Evolutionary conservation across 2,329 filamentous ascomycete genomes (phyloP).

Genomic region (Cytospora leucostoma): DNA sequence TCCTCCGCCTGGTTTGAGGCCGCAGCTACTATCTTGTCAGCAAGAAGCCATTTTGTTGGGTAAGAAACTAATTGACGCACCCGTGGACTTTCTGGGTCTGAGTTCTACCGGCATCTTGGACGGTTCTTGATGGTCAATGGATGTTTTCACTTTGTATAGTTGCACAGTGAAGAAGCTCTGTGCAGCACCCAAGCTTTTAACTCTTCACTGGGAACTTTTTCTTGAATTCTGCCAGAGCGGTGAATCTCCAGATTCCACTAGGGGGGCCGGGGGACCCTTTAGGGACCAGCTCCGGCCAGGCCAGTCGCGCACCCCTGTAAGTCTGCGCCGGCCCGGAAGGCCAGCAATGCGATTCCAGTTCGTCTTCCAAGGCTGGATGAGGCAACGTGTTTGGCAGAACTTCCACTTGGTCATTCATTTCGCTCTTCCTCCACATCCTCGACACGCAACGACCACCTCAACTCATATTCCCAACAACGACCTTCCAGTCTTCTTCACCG

Average conservation of each 20-base stretch:
- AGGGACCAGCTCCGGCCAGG: background rate
- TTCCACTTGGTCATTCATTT: constrained; percentile 6
- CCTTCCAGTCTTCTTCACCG: background rate
- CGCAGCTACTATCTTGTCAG: constrained; percentile 20
- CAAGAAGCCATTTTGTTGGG: background rate
- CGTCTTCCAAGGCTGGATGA: constrained; percentile 10
- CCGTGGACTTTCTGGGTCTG: constrained; percentile 25
- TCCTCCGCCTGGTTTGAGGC: constrained; percentile 15
- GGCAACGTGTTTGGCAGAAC: constrained; percentile 27
- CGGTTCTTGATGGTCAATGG: constrained; percentile 1
- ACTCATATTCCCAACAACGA: background rate
- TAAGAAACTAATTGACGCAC: constrained; percentile 2
- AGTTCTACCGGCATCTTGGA: constrained; percentile 25
- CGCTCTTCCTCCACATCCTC: constrained; percentile 12
- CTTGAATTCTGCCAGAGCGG: constrained; percentile 21
- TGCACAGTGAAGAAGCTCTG: background rate
- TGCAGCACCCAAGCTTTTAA: background rate
- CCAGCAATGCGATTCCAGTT: constrained; percentile 26
- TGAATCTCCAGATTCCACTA: constrained; percentile 9
- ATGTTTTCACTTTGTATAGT: constrained; percentile 6
- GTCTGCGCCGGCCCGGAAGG: constrained; percentile 24
- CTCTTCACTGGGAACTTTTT: constrained; percentile 23
- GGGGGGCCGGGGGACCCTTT: constrained; percentile 2
- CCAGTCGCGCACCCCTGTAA: constrained; percentile 14
- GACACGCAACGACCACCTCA: constrained; percentile 3